These are phyloP conservation scores for Infundibulicybe gibba DNA, from an alignment of 768 basidiomycete species.

Conservation along the genomic window DNA sequence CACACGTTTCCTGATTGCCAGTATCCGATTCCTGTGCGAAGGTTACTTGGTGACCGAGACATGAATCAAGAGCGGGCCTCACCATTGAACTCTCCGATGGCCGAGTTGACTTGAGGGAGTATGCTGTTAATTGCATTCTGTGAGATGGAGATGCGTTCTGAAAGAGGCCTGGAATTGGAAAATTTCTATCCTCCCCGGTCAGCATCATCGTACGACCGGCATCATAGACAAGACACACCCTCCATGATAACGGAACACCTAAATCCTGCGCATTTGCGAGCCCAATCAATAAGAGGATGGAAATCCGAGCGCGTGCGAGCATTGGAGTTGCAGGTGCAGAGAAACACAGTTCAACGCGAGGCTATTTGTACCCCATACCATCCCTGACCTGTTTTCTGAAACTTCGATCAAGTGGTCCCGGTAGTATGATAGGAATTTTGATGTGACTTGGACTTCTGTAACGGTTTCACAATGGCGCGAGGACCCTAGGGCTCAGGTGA, in stretches of 20 bases:
- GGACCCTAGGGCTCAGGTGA: no score
- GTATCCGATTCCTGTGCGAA: slow-evolving; percentile 38
- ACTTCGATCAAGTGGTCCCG: no score
- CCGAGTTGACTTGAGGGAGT: slow-evolving; percentile 28
- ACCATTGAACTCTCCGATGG: slow-evolving; percentile 42
- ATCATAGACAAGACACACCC: slow-evolving; percentile 24
- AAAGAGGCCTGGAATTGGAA: slow-evolving; percentile 29
- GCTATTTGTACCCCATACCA: no score
- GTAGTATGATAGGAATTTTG: no score
- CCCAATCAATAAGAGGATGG: no score
- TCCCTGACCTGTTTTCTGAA: no score
- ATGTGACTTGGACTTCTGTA: no score
- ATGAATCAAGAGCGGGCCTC: slow-evolving; percentile 4
- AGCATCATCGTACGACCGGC: not conserved
- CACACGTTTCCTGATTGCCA: slow-evolving; percentile 53
- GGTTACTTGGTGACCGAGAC: not conserved
- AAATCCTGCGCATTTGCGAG: slow-evolving; percentile 30
- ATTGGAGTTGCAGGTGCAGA: no score
- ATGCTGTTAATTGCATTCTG: slow-evolving; percentile 39
- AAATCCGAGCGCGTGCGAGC: no score
- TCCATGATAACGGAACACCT: slow-evolving; percentile 38
- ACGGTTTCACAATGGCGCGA: no score
- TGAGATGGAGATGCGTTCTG: slow-evolving; percentile 36
- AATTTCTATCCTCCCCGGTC: slow-evolving; percentile 30
- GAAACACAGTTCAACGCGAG: no score